A percentile compares a stretch with the other conserved stretches of the same genome.
Conservation (phyloP, 2,329 filamentous ascomycete genomes). For the Allantophomopsis lycopodina region DNA sequence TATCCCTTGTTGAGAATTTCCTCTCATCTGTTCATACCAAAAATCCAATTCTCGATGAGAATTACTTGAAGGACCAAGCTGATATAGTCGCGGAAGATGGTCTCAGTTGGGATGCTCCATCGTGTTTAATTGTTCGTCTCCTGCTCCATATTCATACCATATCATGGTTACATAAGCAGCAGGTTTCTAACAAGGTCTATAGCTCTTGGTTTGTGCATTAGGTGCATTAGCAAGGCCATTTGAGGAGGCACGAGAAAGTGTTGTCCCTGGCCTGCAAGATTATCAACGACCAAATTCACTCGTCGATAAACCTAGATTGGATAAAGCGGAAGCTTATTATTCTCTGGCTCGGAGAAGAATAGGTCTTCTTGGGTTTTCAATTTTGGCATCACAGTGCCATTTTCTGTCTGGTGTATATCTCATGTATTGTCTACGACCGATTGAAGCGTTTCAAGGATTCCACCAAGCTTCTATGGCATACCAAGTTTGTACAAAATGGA, state of each 20-base stretch:
- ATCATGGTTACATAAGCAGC: too few relatives aligned
- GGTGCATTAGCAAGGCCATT: slow-evolving; percentile 16
- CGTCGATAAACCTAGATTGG: too few relatives aligned
- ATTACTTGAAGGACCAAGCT: slow-evolving; percentile 11
- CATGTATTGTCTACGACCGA: slow-evolving; percentile 25
- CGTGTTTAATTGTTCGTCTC: slow-evolving; percentile 14
- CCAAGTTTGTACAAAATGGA: slow-evolving; percentile 16
- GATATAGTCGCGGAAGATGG: slow-evolving; percentile 13
- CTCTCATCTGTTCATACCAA: slow-evolving; percentile 21
- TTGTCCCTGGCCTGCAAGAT: too few relatives aligned
- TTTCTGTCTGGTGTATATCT: slow-evolving; percentile 25
- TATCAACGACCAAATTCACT: too few relatives aligned
- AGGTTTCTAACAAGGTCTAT: too few relatives aligned
- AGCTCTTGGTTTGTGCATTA: slow-evolving; percentile 16
- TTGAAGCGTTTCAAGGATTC: slow-evolving; percentile 24
- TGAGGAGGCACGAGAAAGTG: not conserved
- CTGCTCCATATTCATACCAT: too few relatives aligned
- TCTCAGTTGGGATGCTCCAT: slow-evolving; percentile 17
- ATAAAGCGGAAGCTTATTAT: slow-evolving; percentile 15
- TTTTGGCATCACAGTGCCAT: slow-evolving; percentile 22
- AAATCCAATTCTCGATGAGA: slow-evolving; percentile 21
- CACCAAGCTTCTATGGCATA: slow-evolving; percentile 18
- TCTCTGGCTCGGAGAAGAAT: slow-evolving; percentile 16
- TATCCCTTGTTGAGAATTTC: slow-evolving; percentile 16
- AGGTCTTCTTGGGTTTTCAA: slow-evolving; percentile 13